Base-by-base conservation (phyloP, 2,329 filamentous ascomycete species). In the Achaetomium macrosporum region DNA sequence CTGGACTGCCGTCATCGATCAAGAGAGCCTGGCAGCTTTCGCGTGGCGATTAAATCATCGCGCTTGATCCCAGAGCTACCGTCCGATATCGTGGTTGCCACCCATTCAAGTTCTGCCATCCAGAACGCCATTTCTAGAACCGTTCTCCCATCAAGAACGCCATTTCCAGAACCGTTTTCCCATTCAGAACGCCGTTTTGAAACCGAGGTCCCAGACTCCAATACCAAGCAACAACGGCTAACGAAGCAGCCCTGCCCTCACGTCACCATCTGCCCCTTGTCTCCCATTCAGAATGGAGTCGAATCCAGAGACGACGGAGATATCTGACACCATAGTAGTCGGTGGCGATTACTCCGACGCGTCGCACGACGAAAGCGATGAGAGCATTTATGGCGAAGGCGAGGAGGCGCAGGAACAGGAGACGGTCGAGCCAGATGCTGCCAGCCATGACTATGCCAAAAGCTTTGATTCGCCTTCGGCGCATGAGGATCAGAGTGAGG, bases 381-480 rank as follows among this genome's bases (percentile, higher is more conserved):
- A 74, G 66, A 76, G 73, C 64, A 67, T 76, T 61, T 78, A 78
- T 64, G 70, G 66, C 63, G 71, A 74, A 46, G 66, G 71, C 53
- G 64, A 67, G 48, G 66, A 69, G 33, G 54, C 57, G 41, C 57
- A 59, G 42, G 57, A 60, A 46, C 57, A 61, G 55, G 61, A 62
- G 51, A 64, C 65, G 47, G 53, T 56, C 42, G 62, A 62, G 17
- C 56, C 60, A 36, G 65, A 61, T 37, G 54, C 61, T 60, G 66
- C 65, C 65, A 71, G 69, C 64, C 75, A 77, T 69, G 74, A 77
- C 60, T 76, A 77, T 68, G 72, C 73, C 61, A 76, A 73, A 64
- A 74, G 69, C 36, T 75, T 76, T 71, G 73, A 77, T 65, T 77
- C 76, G 53, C 72, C 74, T 52, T 68, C 63, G 46, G 57, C 59